Percentiles rank a stretch among this genome's conserved stretches.
Evolutionary conservation across 345 rosid species (phyloP).

Genomic region (Sonneratia caseolaris): DNA sequence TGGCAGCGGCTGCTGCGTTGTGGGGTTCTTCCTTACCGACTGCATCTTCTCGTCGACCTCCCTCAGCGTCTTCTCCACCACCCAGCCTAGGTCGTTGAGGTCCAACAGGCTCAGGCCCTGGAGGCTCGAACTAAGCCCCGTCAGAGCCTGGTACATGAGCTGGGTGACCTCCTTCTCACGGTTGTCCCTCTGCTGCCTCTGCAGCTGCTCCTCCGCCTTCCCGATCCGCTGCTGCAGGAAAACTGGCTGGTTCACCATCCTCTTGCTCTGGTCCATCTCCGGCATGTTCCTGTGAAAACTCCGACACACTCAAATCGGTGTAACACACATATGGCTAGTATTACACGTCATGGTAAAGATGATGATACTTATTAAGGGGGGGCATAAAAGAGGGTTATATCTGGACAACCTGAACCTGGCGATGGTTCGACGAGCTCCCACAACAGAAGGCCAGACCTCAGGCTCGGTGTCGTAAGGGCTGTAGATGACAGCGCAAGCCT

Average conservation of each 20-base stretch:
- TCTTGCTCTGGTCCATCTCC: constrained; percentile 32
- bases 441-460: constrained; percentile 32
- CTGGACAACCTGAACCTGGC: constrained; percentile 7
- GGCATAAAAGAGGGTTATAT: not conserved
- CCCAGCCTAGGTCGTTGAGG: not conserved
- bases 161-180: not conserved
- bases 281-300: constrained; percentile 17
- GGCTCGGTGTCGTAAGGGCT: constrained; percentile 24
- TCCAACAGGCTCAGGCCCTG: not conserved
- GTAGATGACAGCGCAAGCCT: constrained; percentile 17
- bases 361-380: not conserved
- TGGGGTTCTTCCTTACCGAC: too few relatives aligned
- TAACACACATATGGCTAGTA: too few relatives aligned
- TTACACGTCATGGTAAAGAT: not conserved
- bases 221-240: constrained; percentile 17
- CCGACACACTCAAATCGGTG: too few relatives aligned
- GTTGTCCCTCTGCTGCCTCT: constrained; percentile 2
- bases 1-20: too few relatives aligned
- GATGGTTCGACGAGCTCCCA: constrained; percentile 16
- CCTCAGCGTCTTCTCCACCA: not conserved
- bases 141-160: not conserved
- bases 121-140: not conserved
- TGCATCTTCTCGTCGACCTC: constrained; percentile 3
- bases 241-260: constrained; percentile 38
- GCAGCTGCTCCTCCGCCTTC: not conserved